A percentile compares a stretch with the other conserved stretches of the same genome.
Conservation (phyloP, 257 asterid species). For the Ballota nigra region DNA sequence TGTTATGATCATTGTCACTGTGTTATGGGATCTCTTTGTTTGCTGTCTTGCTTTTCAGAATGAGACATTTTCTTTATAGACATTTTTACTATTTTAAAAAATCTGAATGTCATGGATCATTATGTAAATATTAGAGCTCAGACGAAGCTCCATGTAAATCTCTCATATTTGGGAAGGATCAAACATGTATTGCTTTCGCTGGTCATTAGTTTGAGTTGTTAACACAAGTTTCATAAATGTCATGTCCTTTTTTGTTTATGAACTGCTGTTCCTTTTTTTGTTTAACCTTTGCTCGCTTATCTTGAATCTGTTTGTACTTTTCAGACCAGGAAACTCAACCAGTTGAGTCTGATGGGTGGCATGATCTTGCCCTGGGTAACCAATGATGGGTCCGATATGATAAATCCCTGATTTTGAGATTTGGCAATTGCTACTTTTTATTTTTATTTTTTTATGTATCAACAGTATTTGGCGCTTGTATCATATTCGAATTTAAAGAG, state of each 20-base stretch:
- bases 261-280: too few relatives aligned
- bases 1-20: background rate
- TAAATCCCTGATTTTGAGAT: background rate
- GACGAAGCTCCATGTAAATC: background rate
- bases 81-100: too few relatives aligned
- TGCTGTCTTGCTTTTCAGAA: background rate
- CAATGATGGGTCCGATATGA: constrained; percentile 12
- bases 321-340: constrained; percentile 66
- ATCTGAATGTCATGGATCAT: background rate
- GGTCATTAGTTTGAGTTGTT: background rate
- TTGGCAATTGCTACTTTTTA: background rate
- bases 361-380: constrained; percentile 62
- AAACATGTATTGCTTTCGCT: background rate
- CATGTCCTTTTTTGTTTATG: background rate
- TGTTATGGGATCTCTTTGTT: background rate
- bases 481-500: background rate
- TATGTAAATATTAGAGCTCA: background rate
- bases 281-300: background rate
- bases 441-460: background rate
- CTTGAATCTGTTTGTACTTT: constrained; percentile 16
- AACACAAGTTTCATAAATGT: background rate
- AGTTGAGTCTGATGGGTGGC: constrained; percentile 58
- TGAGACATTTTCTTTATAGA: background rate
- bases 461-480: background rate
- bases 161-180: background rate